A percentile compares a stretch with the other conserved stretches of the same genome.
phyloP scores from a whole-genome alignment of 164 flowering plant species.

The Brasenia schreberi region DNA sequence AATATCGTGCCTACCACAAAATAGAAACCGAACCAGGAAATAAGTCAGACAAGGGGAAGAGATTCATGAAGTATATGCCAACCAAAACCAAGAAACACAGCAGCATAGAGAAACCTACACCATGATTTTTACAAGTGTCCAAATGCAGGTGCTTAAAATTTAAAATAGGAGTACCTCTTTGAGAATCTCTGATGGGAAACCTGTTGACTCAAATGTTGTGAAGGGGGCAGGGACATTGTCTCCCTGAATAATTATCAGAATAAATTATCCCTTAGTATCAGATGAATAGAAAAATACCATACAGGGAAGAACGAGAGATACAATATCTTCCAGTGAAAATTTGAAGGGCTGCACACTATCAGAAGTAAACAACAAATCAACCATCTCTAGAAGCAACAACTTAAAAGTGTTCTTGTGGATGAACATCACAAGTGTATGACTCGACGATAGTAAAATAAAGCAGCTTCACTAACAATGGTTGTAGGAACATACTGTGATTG shows the following conservation, averaged over 20 bases:
- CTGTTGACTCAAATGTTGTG: constrained; percentile 64
- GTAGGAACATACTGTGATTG: constrained; percentile 43
- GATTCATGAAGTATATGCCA: constrained; percentile 28
- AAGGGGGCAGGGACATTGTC: constrained; percentile 67
- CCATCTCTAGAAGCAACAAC: too few species aligned
- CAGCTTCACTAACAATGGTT: neutral
- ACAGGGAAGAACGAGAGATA: neutral
- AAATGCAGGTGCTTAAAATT: neutral
- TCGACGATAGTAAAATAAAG: too few species aligned
- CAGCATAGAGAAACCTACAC: constrained; percentile 5
- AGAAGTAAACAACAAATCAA: too few species aligned
- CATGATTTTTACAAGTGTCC: neutral
- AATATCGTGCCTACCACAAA: constrained; percentile 99
- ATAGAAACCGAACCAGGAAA: constrained; percentile 30
- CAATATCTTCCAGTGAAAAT: too few species aligned
- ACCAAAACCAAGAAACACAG: constrained; percentile 13
- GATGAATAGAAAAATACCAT: neutral
- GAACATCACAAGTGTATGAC: too few species aligned
- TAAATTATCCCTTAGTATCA: neutral
- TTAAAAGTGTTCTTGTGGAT: too few species aligned
- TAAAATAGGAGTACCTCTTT: constrained; percentile 43
- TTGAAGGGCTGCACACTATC: too few species aligned
- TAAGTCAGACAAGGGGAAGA: constrained; percentile 25
- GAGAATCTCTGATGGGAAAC: constrained; percentile 77
- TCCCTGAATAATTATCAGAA: constrained; percentile 33